Percentiles rank a stretch among this genome's conserved stretches.
Evolutionary conservation across 2,329 filamentous ascomycete genomes (phyloP).

Genomic region (Cucurbitaria berberidis): DNA sequence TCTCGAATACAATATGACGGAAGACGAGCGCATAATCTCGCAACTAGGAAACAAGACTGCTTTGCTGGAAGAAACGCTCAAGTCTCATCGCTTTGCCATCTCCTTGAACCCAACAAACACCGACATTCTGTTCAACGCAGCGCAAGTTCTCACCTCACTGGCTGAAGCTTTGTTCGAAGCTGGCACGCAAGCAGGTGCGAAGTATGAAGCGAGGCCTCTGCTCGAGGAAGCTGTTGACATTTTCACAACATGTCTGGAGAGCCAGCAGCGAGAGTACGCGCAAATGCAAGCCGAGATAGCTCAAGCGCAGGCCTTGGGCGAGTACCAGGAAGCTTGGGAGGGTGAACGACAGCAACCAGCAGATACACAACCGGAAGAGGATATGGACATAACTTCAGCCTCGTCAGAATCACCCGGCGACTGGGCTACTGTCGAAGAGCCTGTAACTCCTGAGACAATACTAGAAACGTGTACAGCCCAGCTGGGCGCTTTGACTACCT

Average conservation of each 20-base stretch:
- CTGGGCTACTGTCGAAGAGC: slow-evolving; percentile 71
- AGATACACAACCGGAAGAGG: slow-evolving; percentile 12
- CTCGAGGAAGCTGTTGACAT: slow-evolving; percentile 67
- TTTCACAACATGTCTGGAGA: slow-evolving; percentile 58
- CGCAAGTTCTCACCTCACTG: slow-evolving; percentile 70
- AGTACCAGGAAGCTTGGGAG: slow-evolving; percentile 29
- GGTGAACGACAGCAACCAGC: slow-evolving; percentile 13
- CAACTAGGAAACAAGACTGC: slow-evolving; percentile 63
- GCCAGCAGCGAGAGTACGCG: slow-evolving; percentile 55
- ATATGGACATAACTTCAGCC: slow-evolving; percentile 33
- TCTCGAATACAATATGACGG: slow-evolving; percentile 72
- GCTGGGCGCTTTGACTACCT: slow-evolving; percentile 54
- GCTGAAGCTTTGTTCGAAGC: slow-evolving; percentile 65
- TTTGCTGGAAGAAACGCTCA: slow-evolving; percentile 65
- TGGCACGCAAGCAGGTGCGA: slow-evolving; percentile 51
- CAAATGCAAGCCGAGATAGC: slow-evolving; percentile 46
- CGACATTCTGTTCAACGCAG: slow-evolving; percentile 74
- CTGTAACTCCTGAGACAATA: slow-evolving; percentile 67
- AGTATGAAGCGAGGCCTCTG: slow-evolving; percentile 56
- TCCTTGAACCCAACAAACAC: slow-evolving; percentile 66
- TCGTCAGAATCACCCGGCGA: slow-evolving; percentile 57
- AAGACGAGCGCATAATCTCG: slow-evolving; percentile 67
- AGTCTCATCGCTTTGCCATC: slow-evolving; percentile 68
- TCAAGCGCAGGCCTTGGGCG: slow-evolving; percentile 32
- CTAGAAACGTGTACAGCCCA: slow-evolving; percentile 72